Base-by-base conservation (phyloP, 2,329 filamentous ascomycete species). In the Alternaria arbusti region DNA sequence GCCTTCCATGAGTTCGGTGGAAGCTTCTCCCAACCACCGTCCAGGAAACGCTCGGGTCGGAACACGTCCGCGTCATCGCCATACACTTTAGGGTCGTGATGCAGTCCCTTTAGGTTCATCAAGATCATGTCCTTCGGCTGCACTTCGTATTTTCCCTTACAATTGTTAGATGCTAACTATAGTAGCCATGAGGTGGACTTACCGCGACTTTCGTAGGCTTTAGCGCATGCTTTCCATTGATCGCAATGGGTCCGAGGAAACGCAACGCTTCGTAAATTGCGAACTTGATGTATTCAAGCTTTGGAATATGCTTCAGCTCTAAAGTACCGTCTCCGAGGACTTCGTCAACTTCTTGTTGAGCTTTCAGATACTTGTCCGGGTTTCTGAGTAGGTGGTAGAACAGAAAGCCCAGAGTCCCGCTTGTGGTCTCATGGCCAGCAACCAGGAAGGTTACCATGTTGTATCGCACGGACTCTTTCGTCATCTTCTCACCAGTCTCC, bases 1-100 rank as follows among this genome's bases (percentile, higher is more conserved):
- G 91, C 90, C 79, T 79, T 73, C 25, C 62, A 64, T 23, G 49
- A 30, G 17, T 62, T 62, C 20, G 55, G 59, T 11, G 55, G 59
- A 26, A 62, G 55, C 12, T 54, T 62, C 49, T 62, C 59, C 59
- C 59, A 62, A 5, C 59, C 59, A 6, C 59, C 59, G 13, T 62
- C 13, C 13, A 62, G 26, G 23, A 62, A 62, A 15, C 59, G 55
- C 23, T 62, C 59, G 25, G 59, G 59, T 17, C 59, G 59, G 23
- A 62, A 62, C 15, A 62, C 59, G 23, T 62, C 40, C 17, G 59
- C 59, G 20, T 62, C 59, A 6, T 62, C 55, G 40, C 59, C 59
- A 50, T 57, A 62, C 15, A 62, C 55, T 15, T 62, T 62, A 1
- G 55, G 59, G 23, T 62, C 59, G 6, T 62, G 59, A 17, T 62